These are phyloP conservation scores for Camelina sativa DNA, from an alignment of 345 rosid genomes.

Conservation along the genomic window DNA sequence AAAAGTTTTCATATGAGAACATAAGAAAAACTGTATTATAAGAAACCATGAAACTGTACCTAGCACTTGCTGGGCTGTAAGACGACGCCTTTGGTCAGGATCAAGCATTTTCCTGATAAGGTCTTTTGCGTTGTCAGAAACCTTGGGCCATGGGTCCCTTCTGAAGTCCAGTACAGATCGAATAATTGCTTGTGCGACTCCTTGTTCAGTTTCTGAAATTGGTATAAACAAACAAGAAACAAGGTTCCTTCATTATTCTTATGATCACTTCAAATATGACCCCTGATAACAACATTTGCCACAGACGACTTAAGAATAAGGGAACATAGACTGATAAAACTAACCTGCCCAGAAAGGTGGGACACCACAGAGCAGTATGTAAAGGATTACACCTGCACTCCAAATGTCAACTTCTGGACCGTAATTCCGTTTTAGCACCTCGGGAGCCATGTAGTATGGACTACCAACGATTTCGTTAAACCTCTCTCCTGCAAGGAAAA, in stretches of 20 bases:
- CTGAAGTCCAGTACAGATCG: slow-evolving; percentile 77
- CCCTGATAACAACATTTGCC: neutral
- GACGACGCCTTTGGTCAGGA: slow-evolving; percentile 84
- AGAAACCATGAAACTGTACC: slow-evolving; percentile 52
- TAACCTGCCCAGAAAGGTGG: slow-evolving; percentile 99
- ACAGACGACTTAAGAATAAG: neutral
- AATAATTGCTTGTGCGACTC: slow-evolving; percentile 94
- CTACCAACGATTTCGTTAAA: slow-evolving; percentile 95
- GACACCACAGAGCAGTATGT: slow-evolving; percentile 89
- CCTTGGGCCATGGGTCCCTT: slow-evolving; percentile 99
- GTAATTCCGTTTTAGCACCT: slow-evolving; percentile 81
- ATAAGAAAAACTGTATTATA: neutral
- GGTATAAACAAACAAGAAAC: slow-evolving; percentile 19
- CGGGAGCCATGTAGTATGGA: slow-evolving; percentile 99
- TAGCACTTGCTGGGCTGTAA: slow-evolving; percentile 94
- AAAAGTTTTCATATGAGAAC: neutral
- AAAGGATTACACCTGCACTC: slow-evolving; percentile 97
- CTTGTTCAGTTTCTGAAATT: slow-evolving; percentile 93
- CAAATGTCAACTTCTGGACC: slow-evolving; percentile 96
- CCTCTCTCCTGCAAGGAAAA: slow-evolving; percentile 64
- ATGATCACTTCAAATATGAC: slow-evolving; percentile 15
- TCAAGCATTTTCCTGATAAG: slow-evolving; percentile 93
- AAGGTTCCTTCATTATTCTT: neutral
- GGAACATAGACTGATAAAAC: slow-evolving; percentile 31
- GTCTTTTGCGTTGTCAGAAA: slow-evolving; percentile 86